Conservation (phyloP, 2,329 filamentous ascomycete species). For the Calonectria pteridis region DNA sequence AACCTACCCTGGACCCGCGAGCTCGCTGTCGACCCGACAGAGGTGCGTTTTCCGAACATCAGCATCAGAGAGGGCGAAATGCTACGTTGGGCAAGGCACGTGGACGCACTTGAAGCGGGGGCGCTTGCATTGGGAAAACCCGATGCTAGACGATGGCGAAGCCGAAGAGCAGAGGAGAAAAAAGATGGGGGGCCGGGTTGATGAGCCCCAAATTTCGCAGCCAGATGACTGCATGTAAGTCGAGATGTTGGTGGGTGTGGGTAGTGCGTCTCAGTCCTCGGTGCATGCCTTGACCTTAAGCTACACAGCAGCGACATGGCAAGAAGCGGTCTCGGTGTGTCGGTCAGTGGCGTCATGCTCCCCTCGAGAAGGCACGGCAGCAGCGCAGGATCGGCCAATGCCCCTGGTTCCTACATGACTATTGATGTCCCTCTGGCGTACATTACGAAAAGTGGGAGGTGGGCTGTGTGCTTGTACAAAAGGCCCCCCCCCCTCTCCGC, state of each 20-base stretch:
- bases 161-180: neutral
- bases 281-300: neutral
- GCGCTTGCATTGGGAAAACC: slow-evolving; percentile 16
- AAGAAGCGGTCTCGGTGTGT: slow-evolving; percentile 20
- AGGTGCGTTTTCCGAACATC: neutral
- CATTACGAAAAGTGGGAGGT: slow-evolving; percentile 7
- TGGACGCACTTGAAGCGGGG: slow-evolving; percentile 13
- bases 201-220: neutral
- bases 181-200: neutral
- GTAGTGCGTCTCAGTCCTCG: neutral
- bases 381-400: neutral
- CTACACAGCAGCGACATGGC: neutral
- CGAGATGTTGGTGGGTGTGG: neutral
- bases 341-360: slow-evolving; percentile 4
- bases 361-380: neutral
- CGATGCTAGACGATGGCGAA: slow-evolving; percentile 18
- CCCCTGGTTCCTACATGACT: slow-evolving; percentile 21
- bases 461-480: neutral
- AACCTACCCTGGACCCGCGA: neutral
- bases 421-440: slow-evolving; percentile 17
- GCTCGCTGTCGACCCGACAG: neutral
- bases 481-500: neutral
- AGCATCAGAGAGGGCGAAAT: neutral
- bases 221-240: slow-evolving; percentile 18
- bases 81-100: slow-evolving; percentile 21